phyloP scores from a whole-genome alignment of 495 filamentous ascomycete genomes.

The Penicillium odoratum region DNA sequence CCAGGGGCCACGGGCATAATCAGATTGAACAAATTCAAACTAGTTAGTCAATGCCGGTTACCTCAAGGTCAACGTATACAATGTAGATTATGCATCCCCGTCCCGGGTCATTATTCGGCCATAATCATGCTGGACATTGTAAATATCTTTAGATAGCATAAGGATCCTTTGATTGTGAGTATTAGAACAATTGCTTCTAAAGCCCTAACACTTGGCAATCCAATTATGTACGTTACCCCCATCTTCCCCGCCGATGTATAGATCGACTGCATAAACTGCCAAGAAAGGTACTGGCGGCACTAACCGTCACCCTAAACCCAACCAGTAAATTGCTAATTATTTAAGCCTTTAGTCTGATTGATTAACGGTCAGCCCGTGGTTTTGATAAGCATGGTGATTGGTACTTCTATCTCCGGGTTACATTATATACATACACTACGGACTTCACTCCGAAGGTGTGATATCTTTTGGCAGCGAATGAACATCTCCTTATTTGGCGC shows the following conservation, averaged over 20 bases:
- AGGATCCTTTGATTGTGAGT: no score
- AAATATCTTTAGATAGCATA: no score
- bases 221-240: no score
- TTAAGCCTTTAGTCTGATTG: not conserved
- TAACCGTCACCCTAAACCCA: not conserved
- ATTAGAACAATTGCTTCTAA: no score
- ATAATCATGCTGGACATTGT: no score
- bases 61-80: no score
- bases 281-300: not conserved
- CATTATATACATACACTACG: not conserved
- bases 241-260: not conserved
- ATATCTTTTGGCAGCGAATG: not conserved
- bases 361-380: not conserved
- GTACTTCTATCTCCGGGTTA: not conserved
- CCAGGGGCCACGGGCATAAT: not conserved
- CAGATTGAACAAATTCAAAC: not conserved
- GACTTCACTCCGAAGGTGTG: not conserved
- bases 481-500: not conserved
- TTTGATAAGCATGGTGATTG: not conserved
- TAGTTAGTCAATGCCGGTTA: not conserved
- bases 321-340: not conserved
- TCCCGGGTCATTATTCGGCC: no score
- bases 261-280: not conserved
- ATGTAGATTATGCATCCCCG: no score
- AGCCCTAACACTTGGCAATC: no score